Evolutionary conservation across 176 grass and related monocot species (phyloP), one percentile per base, ranked within the genome.

Genomic region (Avena eriantha): DNA sequence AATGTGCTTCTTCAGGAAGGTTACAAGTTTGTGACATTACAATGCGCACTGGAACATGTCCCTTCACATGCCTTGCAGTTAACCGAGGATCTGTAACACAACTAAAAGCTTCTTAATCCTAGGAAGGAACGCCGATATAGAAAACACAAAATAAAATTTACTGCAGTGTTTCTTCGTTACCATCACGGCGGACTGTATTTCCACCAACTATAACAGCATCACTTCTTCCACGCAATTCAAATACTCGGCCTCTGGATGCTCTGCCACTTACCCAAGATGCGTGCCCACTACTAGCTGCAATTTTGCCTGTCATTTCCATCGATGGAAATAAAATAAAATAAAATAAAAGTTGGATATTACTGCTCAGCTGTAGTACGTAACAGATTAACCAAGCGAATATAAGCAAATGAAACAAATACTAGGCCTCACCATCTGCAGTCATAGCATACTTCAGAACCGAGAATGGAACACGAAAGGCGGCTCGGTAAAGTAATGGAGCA

Each of bases 121-220:
- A 19, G 76, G 85, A 79, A 77, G 4, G 15, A 39, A 67, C 8
- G 77, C 15, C 9, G 4, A 84, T 54, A 72, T 65, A 4, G 79
- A 73, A 35, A n/a, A 73, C 9, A 68, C 9, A 50, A 79, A 73
- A 83, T 51, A 79, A 18, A 85, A 92, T 48, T 29, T 76, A 50
- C 23, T 26, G 69, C 59, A 84, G 50, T 82, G 66, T 76, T 63
- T 50, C 19, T 19, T 69, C 19, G 53, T 67, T 93, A 98, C 96
- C 93, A 69, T 98, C 96, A 88, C 45, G 89, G 3, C 96, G 93
- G 4, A 98, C 92, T 63, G 96, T 98, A 91, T 90, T 98, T 80
- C 96, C 96, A 53, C 96, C 96, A 41, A 98, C 96, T 91, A 98
- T 86, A 88, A 98, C 75, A n/a, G 96, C 96, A 69, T 98, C 96